phyloP scores from a whole-genome alignment of 2,329 filamentous ascomycete genomes.

The Exophiala bonariae region DNA sequence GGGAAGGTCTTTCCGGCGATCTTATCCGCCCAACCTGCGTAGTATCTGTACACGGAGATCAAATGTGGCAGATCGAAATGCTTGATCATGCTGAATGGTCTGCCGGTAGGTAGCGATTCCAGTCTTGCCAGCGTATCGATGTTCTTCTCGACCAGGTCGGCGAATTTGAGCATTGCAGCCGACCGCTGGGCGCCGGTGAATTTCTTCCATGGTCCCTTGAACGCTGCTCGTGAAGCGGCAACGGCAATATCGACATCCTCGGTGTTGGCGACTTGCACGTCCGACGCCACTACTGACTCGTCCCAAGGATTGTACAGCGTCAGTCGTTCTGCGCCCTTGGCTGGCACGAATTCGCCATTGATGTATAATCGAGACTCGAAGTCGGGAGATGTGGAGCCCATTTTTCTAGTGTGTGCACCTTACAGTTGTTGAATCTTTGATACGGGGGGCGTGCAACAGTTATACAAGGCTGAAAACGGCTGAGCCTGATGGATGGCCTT shows the following conservation, averaged over 20 bases:
- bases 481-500: too few relatives aligned
- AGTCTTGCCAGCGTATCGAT: slow-evolving; percentile 30
- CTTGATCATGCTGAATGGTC: slow-evolving; percentile 63
- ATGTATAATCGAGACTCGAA: slow-evolving; percentile 39
- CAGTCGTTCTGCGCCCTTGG: slow-evolving; percentile 35
- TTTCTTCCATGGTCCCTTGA: slow-evolving; percentile 30
- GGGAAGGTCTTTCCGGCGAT: slow-evolving; percentile 83
- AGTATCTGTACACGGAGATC: slow-evolving; percentile 75
- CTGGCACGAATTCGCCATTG: slow-evolving; percentile 43
- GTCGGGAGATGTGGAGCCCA: not conserved
- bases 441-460: too few relatives aligned
- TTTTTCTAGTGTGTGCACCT: too few relatives aligned
- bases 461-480: too few relatives aligned
- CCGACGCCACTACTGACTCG: slow-evolving; percentile 32
- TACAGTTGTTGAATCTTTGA: too few relatives aligned
- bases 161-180: slow-evolving; percentile 46
- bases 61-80: slow-evolving; percentile 67
- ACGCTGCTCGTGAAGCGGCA: slow-evolving; percentile 33
- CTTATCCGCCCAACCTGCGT: slow-evolving; percentile 91
- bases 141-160: slow-evolving; percentile 32
- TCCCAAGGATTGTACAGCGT: slow-evolving; percentile 33
- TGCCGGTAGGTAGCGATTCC: slow-evolving; percentile 43
- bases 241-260: slow-evolving; percentile 39
- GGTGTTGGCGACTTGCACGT: slow-evolving; percentile 32
- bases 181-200: slow-evolving; percentile 27